Evolutionary conservation across 495 filamentous ascomycete species (phyloP), one percentile per base, ranked within the genome.

Genomic region (Penicillium mononematosum): DNA sequence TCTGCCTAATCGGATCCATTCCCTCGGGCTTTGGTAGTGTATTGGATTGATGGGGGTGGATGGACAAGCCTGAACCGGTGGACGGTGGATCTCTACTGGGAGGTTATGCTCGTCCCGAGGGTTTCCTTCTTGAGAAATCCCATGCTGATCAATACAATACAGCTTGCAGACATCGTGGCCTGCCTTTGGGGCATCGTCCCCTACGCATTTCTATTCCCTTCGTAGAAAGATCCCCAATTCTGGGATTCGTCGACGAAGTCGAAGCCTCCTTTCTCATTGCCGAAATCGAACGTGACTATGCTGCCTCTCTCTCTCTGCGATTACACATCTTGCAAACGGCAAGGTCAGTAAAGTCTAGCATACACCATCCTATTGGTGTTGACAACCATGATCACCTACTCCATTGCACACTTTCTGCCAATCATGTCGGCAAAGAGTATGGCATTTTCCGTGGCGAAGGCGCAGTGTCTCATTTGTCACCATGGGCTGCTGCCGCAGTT

Each of bases 361-460:
- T 84, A 78, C 58, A 77, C 71, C 42, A 49, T 76, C 50, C 67
- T 79, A 46, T 80, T 76, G 63, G 73, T 76, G 64, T 70, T 74
- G 63, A 74, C 71, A 2, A 79, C 79, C 10, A 79, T 77, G 38
- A 68, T 75, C 58, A 70, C 75, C 17, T 85, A 85, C 19, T 76
- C 75, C 2, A 70, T 85, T n/a, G 83, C 80, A 1, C 88, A 85
- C 61, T 85, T 85, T 29, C 67, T 87, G 0, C 84, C 85, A 2
- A 86, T 85, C 45, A 87, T 88, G 44, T 68, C 89, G 10, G 70
- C 84, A 58, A 74, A 72, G 47, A 85, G 85, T 81, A 24, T 24
- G 22, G 22, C 81, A 0, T 88, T 87, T 56, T 79, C 78, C 59
- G 65, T 80, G 14, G 80, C 66, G 6, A 65, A 67, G 38, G 57